Evolutionary conservation across 2,329 filamentous ascomycete genomes (phyloP), one percentile per base, ranked within the genome.

Genomic region (Metarhizium humberi): DNA sequence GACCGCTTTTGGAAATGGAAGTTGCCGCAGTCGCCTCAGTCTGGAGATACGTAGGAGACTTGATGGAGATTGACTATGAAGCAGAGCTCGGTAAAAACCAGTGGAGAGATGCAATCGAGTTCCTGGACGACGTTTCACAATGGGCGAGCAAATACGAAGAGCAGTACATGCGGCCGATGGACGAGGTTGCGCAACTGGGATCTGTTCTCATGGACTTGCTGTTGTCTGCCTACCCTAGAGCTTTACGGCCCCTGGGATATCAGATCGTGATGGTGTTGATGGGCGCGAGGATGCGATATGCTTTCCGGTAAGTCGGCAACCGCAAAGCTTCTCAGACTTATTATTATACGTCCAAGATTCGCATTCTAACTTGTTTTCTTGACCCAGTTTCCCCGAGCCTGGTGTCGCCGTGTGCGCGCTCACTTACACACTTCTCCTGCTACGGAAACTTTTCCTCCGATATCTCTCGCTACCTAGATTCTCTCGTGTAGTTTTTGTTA

Each of bases 11-110:
- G n/a, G 80, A 85, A 0, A 75, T 90, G 69, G 88, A 92, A 67
- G 67, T 74, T 11, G 87, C 84, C 58, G 86, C 86, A 0, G 68
- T 86, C 32, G 84, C 80, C 14, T 83, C 81, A 0, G 82, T 87
- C 62, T 90, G 86, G 87, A 88, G 87, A 67, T 76, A 76, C 53
- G 70, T 89, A 16, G 87, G 86, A 13, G 84, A 90, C 61, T 79
- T 80, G 52, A 86, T 91, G 81, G 78, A 75, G 0, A 87, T 91
- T 57, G 66, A 73, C 48, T 81, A 80, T 60, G 66, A 66, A 30
- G 69, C 68, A 1, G 63, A 68, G 14, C 69, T 77, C 3, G 57
- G 60, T 6, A 67, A 64, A 32, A 60, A 67, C 7, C 50, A 63
- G 16, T 82, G 78, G 78, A 61, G 56, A 3, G 75, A 80, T 61